Evolutionary conservation across 352 stramenopile species (phyloP), one percentile per base, ranked within the genome.

Genomic region (Globisporangium barbulae): DNA sequence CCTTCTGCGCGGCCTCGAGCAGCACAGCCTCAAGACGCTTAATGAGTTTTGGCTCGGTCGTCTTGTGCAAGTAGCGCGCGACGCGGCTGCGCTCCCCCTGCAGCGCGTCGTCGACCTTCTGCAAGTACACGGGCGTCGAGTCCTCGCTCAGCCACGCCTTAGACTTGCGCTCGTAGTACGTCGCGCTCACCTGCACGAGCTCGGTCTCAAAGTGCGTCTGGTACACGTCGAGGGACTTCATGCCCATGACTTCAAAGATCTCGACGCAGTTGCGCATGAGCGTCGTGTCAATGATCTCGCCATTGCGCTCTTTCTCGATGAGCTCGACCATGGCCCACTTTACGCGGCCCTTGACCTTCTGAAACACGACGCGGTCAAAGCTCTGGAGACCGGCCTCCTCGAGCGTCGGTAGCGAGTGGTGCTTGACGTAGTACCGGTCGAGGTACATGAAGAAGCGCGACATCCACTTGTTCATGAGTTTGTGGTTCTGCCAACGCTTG

Each of bases 391-490:
- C 88, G 10, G 96, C 93, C 64, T 99, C 91, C 30, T 92, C 85
- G 3, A 99, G 79, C 39, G 95, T 98, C 57, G 96, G 97, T 21
- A 99, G 81, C 67, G 83, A 97, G 74, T 99, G 96, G 82, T 99
- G 97, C 79, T 98, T 96, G 61, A 98, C 91, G 76, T 98, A 98
- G 78, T 98, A 98, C 31, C 94, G 85, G 75, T 99, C 97, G n/a
- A 99, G 76, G 79, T 99, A 99, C 79, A 98, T 99, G 76, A 99
- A 99, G 76, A 99, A 99, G 67, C 98, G 97, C 56, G 93, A 83
- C 85, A 99, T 98, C 98, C 98, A 99, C 80, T 99, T 99, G 88
- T 99, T 99, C 97, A 99, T 99, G 75, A 99, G 98, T 76, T 99
- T 98, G 84, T 99, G 97, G 78, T 99, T 99, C 45, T 90, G 83